Evolutionary conservation across 169 alveolate genomes (phyloP).

Genomic region (Theileria parva): DNA sequence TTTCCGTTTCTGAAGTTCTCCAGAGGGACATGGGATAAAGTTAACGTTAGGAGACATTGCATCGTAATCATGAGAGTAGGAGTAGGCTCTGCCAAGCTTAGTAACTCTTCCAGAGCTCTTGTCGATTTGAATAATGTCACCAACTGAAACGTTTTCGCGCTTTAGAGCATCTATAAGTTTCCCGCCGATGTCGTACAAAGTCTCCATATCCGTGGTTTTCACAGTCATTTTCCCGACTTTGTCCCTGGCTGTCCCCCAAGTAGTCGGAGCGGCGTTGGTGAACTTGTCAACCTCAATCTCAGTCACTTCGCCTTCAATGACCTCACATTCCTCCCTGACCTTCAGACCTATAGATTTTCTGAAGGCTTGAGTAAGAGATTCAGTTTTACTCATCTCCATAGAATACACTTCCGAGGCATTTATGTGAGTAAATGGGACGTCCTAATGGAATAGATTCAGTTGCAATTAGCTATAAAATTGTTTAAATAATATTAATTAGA

Average conservation of each 20-base stretch:
- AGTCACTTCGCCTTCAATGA: conserved; percentile 99
- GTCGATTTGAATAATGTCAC: conserved; percentile 96
- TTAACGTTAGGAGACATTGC: conserved; percentile 94
- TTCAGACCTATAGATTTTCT: conserved; percentile 98
- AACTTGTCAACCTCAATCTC: conserved; percentile 94
- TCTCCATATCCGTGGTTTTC: conserved; percentile 99
- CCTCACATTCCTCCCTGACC: conserved; percentile 97
- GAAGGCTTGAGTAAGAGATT: conserved; percentile 93
- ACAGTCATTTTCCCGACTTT: conserved; percentile 91
- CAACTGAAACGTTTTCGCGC: conserved; percentile 84
- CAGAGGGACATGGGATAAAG: conserved; percentile 96
- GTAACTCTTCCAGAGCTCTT: conserved; percentile 95
- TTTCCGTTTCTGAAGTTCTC: conserved; percentile 97
- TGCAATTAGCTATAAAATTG: not conserved
- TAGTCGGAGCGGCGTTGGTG: conserved; percentile 52
- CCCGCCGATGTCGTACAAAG: conserved; percentile 94
- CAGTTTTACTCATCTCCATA: conserved; percentile 97
- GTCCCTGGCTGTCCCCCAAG: conserved; percentile 28
- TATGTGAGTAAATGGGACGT: conserved; percentile 96
- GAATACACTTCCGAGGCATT: conserved; percentile 98
- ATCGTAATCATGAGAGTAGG: conserved; percentile 96
- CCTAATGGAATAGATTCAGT: conserved; percentile 52
- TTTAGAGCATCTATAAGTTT: conserved; percentile 89
- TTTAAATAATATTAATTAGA: not conserved
- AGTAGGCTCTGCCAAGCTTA: conserved; percentile 95